Conservation (phyloP, 2,329 filamentous ascomycete genomes). For the Cryphonectria nitschkei region DNA sequence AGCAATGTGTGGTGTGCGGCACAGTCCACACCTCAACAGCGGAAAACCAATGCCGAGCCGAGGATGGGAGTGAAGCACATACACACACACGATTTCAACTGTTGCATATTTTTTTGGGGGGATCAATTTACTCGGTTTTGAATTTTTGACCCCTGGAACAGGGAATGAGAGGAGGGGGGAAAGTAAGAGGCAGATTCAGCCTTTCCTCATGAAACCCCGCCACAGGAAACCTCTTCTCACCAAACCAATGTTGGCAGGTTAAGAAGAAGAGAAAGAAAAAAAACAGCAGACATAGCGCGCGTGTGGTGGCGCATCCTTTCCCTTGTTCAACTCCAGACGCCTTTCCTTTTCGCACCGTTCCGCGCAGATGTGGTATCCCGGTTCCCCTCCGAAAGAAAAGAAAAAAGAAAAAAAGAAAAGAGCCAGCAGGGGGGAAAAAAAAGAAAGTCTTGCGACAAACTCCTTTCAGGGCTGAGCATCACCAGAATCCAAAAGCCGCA, state of each 20-base stretch:
- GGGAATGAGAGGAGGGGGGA: no score
- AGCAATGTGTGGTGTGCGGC: background rate
- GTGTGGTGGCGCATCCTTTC: background rate
- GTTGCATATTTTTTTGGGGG: no score
- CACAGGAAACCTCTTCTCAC: no score
- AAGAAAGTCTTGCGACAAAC: background rate
- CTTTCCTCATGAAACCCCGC: no score
- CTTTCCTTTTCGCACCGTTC: background rate
- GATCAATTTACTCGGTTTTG: no score
- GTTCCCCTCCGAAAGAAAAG: background rate
- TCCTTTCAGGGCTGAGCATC: slow-evolving; percentile 17
- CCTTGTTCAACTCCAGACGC: background rate
- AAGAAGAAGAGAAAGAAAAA: background rate
- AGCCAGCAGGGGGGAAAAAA: no score
- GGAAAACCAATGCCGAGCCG: background rate
- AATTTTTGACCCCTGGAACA: no score
- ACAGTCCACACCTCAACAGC: background rate
- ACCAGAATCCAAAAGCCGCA: slow-evolving; percentile 56
- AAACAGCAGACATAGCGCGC: background rate
- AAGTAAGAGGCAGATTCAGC: background rate
- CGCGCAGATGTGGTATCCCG: background rate
- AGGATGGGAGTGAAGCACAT: no score
- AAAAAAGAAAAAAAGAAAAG: background rate
- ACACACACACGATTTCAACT: no score
- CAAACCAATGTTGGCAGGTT: background rate